Evolutionary conservation across 2,329 filamentous ascomycete species (phyloP), one percentile per base, ranked within the genome.

Genomic region (Penicillium polonicum): DNA sequence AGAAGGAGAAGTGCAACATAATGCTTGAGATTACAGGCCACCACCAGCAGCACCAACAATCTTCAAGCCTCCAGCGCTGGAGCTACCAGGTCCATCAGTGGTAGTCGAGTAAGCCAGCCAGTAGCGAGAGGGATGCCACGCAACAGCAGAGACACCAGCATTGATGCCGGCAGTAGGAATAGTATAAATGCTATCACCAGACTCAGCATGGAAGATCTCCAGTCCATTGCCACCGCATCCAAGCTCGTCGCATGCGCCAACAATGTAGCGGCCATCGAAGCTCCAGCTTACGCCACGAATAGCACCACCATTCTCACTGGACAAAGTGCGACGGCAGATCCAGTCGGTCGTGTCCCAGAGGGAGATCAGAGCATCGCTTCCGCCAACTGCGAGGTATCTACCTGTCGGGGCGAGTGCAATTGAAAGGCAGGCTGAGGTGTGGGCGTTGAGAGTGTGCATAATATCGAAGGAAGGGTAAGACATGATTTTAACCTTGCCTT

Each of bases 271-370:
- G 2, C 79, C 79, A 60, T 81, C 79, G 64, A 79, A 81, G 60
- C 78, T 80, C 75, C 79, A 81, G 63, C 78, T 79, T 9, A 81
- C 72, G 23, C 77, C 78, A 31, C 76, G 75, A 29, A 81, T 74
- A 2, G 75, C 75, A 6, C 79, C 79, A 27, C 75, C 76, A 41
- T 74, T 76, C 39, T 71, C 67, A 44, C 76, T 79, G 1, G 77
- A 78, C 9, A 81, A 66, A 0, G 79, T 81, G 39, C 79, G 76
- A 27, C 73, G 75, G 60, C 79, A 81, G 51, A 80, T 75, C 79
- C 79, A 81, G 63, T 81, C 79, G 3, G 73, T 78, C 5, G 79
- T 81, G 66, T 81, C 79, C 78, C 79, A 81, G 31, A 81, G 74
- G 13, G 78, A 79, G 48, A 81, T 79, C 33, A 81, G 70, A 12